phyloP scores from a whole-genome alignment of 345 rosid genomes.

The Abelmoschus esculentus region DNA sequence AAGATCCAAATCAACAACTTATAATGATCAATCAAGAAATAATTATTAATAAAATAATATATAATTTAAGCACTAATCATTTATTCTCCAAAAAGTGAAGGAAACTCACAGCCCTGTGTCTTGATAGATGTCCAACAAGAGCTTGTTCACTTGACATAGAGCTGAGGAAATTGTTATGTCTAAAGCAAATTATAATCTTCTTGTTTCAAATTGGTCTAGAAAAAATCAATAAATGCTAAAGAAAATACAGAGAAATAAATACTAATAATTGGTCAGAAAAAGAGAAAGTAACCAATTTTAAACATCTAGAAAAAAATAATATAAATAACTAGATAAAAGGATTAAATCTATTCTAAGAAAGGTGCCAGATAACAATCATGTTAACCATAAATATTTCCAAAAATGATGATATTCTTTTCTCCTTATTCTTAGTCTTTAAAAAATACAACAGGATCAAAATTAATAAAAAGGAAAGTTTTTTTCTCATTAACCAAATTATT shows the following conservation, averaged over 20 bases:
- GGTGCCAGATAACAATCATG: background rate
- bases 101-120: conserved; percentile 87
- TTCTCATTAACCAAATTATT: background rate
- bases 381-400: background rate
- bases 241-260: background rate
- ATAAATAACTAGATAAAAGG: background rate
- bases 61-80: too few species aligned
- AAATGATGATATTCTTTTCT: background rate
- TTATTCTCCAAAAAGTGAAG: background rate
- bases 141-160: conserved; percentile 52
- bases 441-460: background rate
- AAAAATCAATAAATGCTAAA: background rate
- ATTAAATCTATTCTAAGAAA: background rate
- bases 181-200: background rate
- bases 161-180: conserved; percentile 26
- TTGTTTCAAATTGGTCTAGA: background rate
- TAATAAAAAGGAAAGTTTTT: background rate
- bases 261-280: background rate
- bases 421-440: background rate
- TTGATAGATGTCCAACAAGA: conserved; percentile 64
- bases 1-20: too few species aligned
- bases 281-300: background rate
- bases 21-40: too few species aligned
- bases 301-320: background rate
- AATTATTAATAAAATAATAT: too few species aligned